Conservation (phyloP, 495 filamentous ascomycete species). For the Penicillium atrosanguineum region DNA sequence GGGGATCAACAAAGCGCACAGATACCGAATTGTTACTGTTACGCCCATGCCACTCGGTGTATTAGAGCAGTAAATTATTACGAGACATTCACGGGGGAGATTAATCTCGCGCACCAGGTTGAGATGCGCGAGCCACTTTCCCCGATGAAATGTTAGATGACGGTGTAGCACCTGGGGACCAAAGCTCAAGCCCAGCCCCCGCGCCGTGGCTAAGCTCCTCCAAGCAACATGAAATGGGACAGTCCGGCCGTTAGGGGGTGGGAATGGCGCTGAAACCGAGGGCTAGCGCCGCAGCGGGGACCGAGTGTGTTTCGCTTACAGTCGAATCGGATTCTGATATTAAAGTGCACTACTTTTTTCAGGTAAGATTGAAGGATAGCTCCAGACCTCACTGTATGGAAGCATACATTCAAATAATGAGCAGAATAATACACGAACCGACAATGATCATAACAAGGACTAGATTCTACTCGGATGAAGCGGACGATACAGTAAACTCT, state of each 20-base stretch:
- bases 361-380: neutral
- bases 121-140: conserved; percentile 1
- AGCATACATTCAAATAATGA: neutral
- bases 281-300: conserved; percentile 16
- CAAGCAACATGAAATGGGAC: conserved; percentile 14
- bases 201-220: conserved; percentile 12
- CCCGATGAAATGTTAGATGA: neutral
- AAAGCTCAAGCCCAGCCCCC: conserved; percentile 4
- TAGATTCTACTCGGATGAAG: neutral
- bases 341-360: neutral
- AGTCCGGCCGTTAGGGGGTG: neutral
- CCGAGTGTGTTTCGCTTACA: neutral
- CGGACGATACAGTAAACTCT: neutral
- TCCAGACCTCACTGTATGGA: neutral
- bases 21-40: neutral
- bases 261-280: neutral
- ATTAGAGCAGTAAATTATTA: neutral
- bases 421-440: too few relatives aligned
- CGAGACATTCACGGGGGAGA: neutral
- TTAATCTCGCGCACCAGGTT: conserved; percentile 5
- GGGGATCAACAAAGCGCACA: conserved; percentile 4
- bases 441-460: neutral
- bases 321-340: neutral
- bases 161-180: conserved; percentile 2
- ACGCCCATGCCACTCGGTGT: neutral